Evolutionary conservation across 2,329 filamentous ascomycete species (phyloP), one percentile per base, ranked within the genome.

Genomic region (Monosporascus ibericus): DNA sequence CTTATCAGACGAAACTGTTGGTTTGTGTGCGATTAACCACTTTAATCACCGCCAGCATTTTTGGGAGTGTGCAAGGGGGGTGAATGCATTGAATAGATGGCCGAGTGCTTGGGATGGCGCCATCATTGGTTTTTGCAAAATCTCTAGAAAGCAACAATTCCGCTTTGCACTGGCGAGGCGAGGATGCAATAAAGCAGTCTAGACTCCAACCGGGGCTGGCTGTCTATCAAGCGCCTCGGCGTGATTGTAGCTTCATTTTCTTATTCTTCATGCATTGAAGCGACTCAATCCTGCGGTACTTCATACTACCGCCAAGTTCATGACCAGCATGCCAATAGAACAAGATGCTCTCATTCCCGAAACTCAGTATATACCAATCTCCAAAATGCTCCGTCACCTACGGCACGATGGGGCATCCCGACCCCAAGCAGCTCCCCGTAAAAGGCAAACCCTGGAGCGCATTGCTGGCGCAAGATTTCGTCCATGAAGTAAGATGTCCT

Each of bases 401-500:
- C 63, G 84, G 84, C 40, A 75, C 76, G 14, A 81, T 92, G 67
- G 74, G 77, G 30, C 86, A 89, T 70, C 74, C 92, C 44, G 84
- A 95, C 66, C 77, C 83, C 6, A 78, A 80, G 52, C 86, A 90
- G 62, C 78, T 82, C 30, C 86, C 90, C 2, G 75, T 74, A 6
- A 92, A 87, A 65, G 86, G 83, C 63, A 85, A 88, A 60, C 92
- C 90, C 3, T 96, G 92, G 77, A 78, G 81, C 1, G 77, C 82
- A 1, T 79, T 96, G 56, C 68, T 80, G 24, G 72, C 75, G 2
- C 83, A 88, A 49, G 76, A 78, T 38, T 90, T 88, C 65, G 75
- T 86, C 24, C 86, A 92, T 65, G 87, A 83, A 62, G 86, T 85
- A 66, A 51, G 64, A 55, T 5, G 17, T 8, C 18, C 34, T 4